These are phyloP conservation scores for Capronia epimyces DNA, from an alignment of 2,329 filamentous ascomycete genomes.

Conservation along the genomic window DNA sequence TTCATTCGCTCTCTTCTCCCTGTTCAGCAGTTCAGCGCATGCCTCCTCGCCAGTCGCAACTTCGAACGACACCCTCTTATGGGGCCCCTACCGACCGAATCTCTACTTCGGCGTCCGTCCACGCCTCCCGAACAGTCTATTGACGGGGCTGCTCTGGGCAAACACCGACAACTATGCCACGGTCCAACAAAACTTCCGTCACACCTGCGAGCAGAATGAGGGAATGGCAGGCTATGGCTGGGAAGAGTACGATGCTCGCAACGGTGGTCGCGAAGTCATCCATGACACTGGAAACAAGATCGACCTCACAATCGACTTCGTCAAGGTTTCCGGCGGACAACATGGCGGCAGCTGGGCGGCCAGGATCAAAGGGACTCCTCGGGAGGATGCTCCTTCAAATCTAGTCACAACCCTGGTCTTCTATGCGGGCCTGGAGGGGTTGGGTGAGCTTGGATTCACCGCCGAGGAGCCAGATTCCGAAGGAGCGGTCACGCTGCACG, in stretches of 20 bases:
- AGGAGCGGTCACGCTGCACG: constrained; percentile 63
- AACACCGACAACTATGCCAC: constrained; percentile 67
- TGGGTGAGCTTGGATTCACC: constrained; percentile 59
- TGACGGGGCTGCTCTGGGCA: constrained; percentile 81
- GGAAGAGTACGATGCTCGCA: constrained; percentile 91
- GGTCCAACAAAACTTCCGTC: constrained; percentile 54
- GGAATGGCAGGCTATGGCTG: constrained; percentile 94
- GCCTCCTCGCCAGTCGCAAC: constrained; percentile 1
- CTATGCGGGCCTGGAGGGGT: constrained; percentile 73
- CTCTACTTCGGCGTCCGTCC: constrained; percentile 89
- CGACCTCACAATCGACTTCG: constrained; percentile 86
- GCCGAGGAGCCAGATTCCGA: constrained; percentile 51
- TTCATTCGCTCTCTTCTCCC: constrained; percentile 11
- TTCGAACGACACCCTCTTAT: constrained; percentile 79
- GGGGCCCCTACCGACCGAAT: constrained; percentile 92
- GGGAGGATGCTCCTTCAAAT: constrained; percentile 60
- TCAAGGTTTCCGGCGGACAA: constrained; percentile 80
- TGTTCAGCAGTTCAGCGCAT: constrained; percentile 1
- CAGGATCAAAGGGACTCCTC: constrained; percentile 73
- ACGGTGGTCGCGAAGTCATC: constrained; percentile 81
- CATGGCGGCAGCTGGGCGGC: constrained; percentile 91
- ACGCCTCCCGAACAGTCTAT: constrained; percentile 71
- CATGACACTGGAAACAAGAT: constrained; percentile 83
- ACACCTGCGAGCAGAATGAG: constrained; percentile 93
- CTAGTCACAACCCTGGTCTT: constrained; percentile 75